A percentile compares a stretch with the other conserved stretches of the same genome.
Evolutionary conservation across 2,329 filamentous ascomycete genomes (phyloP).

Genomic region (Bipolaris oryzae): DNA sequence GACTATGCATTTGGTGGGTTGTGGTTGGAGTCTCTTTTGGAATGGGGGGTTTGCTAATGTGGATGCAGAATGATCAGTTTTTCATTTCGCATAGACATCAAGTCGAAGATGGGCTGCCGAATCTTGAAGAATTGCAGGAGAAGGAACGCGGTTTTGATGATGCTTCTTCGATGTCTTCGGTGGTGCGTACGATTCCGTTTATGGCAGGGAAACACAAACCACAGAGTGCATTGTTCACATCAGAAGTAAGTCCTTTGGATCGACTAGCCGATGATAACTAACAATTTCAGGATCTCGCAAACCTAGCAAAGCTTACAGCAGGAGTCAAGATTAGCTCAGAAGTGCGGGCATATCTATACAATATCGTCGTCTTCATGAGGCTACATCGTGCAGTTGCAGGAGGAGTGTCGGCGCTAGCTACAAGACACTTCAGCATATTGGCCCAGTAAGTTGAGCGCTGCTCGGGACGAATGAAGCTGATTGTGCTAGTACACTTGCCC

Average conservation of each 20-base stretch:
- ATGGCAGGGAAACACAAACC: constrained; percentile 19
- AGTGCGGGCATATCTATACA: constrained; percentile 81
- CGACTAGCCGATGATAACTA: not conserved
- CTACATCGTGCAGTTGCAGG: constrained; percentile 83
- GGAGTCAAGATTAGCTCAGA: constrained; percentile 73
- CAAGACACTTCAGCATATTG: constrained; percentile 74
- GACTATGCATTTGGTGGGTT: constrained; percentile 51
- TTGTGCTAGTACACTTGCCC: constrained; percentile 68
- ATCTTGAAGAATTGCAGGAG: constrained; percentile 66
- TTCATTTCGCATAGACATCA: constrained; percentile 88
- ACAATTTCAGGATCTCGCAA: constrained; percentile 57
- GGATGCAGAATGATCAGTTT: constrained; percentile 78
- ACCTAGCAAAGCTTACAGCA: constrained; percentile 64
- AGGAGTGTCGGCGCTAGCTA: constrained; percentile 78
- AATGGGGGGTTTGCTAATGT: constrained; percentile 46
- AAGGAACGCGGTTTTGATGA: constrained; percentile 33
- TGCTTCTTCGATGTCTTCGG: constrained; percentile 44
- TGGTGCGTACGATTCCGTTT: constrained; percentile 41
- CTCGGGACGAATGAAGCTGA: constrained; percentile 31
- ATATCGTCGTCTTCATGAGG: constrained; percentile 84
- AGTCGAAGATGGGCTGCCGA: constrained; percentile 71
- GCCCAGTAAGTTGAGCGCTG: constrained; percentile 54
- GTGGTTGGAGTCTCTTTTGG: constrained; percentile 27
- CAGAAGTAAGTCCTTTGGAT: constrained; percentile 49
- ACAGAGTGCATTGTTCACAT: constrained; percentile 48